Percentiles rank a stretch among this genome's conserved stretches.
These are phyloP conservation scores for Haberlea rhodopensis DNA, from an alignment of 257 asterid species.

Conservation along the genomic window DNA sequence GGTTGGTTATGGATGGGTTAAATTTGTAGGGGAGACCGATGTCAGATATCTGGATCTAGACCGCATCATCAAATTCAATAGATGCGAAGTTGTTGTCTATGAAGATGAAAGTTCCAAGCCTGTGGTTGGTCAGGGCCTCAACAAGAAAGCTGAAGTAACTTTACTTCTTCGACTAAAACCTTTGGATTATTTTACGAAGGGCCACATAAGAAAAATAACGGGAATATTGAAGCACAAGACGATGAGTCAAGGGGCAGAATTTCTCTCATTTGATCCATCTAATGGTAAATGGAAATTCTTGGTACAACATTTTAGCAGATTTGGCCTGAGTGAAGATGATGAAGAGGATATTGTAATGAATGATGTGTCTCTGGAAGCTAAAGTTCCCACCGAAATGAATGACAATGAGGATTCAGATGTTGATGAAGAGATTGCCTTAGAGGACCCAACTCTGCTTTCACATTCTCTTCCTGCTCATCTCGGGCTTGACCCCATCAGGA, in stretches of 20 bases:
- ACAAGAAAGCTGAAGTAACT: conserved; percentile 90
- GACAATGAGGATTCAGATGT: conserved; percentile 53
- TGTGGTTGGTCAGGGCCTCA: conserved; percentile 68
- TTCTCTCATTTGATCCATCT: conserved; percentile 60
- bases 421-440: conserved; percentile 49
- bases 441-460: conserved; percentile 54
- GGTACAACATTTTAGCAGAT: conserved; percentile 94
- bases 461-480: conserved; percentile 98
- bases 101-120: conserved; percentile 80
- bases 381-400: conserved; percentile 43
- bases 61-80: conserved; percentile 53
- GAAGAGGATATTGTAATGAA: conserved; percentile 83
- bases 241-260: conserved; percentile 82
- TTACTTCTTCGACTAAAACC: conserved; percentile 41
- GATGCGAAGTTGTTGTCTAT: conserved; percentile 66
- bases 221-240: conserved; percentile 54
- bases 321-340: conserved; percentile 82
- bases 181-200: conserved; percentile 23
- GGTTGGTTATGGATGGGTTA: conserved; percentile 65
- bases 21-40: conserved; percentile 76
- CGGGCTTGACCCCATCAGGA: conserved; percentile 83
- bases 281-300: conserved; percentile 75
- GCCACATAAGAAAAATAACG: conserved; percentile 30
- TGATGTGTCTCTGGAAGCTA: conserved; percentile 55
- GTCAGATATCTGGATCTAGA: conserved; percentile 80